Base-by-base conservation (phyloP, 768 basidiomycete genomes). In the Astraeus odoratus region DNA sequence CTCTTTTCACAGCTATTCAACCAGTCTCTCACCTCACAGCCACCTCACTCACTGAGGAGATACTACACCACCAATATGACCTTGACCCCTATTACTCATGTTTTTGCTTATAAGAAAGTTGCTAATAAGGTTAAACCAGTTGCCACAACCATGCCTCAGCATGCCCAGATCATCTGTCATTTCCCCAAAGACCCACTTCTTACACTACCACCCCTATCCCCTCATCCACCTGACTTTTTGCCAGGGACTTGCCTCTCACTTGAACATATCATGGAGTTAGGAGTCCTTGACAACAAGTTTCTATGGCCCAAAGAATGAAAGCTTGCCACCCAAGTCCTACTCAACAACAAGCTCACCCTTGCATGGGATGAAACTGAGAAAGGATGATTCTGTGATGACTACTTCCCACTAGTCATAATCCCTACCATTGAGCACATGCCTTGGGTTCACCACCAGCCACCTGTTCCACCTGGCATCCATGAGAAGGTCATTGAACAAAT, bases 281-380 rank as follows among this genome's bases (percentile, higher is more conserved):
- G 36, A 1, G 15, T 45, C 6, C 23, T 37, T 26, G 7, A 13
- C 5, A 19, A 45, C 4, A 22, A 6, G 4, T 49, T 42, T 10
- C 24, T 46, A 0, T 42, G n/a, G 34, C 39, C 38, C 8, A 24
- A 44, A 27, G 43, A 49, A 23, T 20, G 8, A 3, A 39, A 40
- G 8, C 38, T 44, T 12, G 26, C 36, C 15, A 16, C 15, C 4
- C 50, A 67, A 26, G 36, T 71, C 3, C 56, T 72, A 44, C 30
- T 16, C n/a, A 9, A 44, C 8, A 58, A 67, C 4, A 52, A 71
- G 23, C 16, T 46, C 0, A 66, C 44, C 0, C 67, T 75, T 25
- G 69, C 72, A 0, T 75, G 67, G 67, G 42, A 60, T 5, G 65
- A 72, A 12, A 6, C 22, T 0, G 64, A 74, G 43, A 18, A 22